Evolutionary conservation across 2,329 filamentous ascomycete species (phyloP).

Genomic region (Penicillium palitans): DNA sequence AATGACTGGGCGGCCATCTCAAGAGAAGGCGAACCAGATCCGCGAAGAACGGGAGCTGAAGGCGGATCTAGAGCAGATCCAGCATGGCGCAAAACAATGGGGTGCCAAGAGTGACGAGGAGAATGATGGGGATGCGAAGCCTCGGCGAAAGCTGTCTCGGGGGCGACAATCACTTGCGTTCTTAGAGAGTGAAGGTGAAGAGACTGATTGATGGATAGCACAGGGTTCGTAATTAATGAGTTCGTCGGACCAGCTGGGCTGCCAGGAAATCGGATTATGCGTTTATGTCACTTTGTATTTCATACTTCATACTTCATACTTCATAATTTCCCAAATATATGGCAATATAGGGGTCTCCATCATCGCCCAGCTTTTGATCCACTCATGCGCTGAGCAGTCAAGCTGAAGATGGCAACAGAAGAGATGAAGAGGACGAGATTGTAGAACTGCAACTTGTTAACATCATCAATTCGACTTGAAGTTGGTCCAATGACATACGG

Average conservation of each 20-base stretch:
- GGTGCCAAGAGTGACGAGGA: constrained; percentile 56
- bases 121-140: constrained; percentile 37
- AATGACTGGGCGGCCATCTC: constrained; percentile 85
- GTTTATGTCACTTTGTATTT: constrained; percentile 4
- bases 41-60: constrained; percentile 82
- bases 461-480: background rate
- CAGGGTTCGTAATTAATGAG: background rate
- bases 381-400: constrained; percentile 83
- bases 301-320: constrained; percentile 9
- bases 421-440: constrained; percentile 96
- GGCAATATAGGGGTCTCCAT: constrained; percentile 12
- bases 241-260: background rate
- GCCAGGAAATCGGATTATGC: background rate
- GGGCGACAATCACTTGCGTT: constrained; percentile 56
- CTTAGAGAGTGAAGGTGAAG: constrained; percentile 68
- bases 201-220: constrained; percentile 46
- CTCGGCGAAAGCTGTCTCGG: constrained; percentile 41
- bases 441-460: constrained; percentile 68
- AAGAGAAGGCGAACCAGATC: constrained; percentile 80
- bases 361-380: constrained; percentile 41
- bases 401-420: constrained; percentile 89
- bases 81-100: constrained; percentile 79
- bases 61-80: constrained; percentile 80
- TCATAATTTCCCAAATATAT: constrained; percentile 8
- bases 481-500: constrained; percentile 58